A percentile compares a stretch with the other conserved stretches of the same genome.
These are phyloP conservation scores for Huntiella bhutanensis DNA, from an alignment of 2,329 filamentous ascomycete species.

Conservation along the genomic window DNA sequence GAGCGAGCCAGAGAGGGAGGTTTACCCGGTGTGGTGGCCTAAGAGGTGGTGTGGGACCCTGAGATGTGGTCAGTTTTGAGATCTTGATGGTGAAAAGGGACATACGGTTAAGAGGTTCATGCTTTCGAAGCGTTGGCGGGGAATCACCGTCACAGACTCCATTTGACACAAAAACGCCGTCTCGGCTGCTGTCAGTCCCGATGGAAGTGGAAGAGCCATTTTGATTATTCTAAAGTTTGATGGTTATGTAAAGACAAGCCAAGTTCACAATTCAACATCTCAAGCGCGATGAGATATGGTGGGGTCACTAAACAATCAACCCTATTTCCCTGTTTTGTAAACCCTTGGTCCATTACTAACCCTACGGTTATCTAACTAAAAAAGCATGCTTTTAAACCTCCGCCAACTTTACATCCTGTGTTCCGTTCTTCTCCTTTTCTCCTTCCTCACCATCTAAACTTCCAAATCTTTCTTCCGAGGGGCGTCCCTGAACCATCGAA, in stretches of 20 bases:
- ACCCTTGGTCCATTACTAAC: background rate
- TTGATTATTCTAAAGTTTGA: background rate
- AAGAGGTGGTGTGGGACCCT: conserved; percentile 64
- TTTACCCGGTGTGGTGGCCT: conserved; percentile 63
- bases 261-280: too few species aligned
- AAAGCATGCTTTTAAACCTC: background rate
- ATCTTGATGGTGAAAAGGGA: conserved; percentile 16
- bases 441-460: conserved; percentile 22
- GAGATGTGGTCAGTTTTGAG: conserved; percentile 12
- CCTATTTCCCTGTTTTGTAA: background rate
- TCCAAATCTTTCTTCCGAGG: conserved; percentile 15
- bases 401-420: conserved; percentile 9
- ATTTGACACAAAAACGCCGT: conserved; percentile 93
- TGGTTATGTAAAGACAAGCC: too few species aligned
- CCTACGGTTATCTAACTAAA: background rate
- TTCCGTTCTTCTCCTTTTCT: conserved; percentile 9
- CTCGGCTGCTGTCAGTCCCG: conserved; percentile 60
- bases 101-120: conserved; percentile 72
- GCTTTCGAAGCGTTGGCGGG: conserved; percentile 72
- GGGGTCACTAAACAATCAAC: background rate
- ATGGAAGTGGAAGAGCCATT: conserved; percentile 31
- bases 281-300: too few species aligned
- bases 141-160: conserved; percentile 85
- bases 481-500: conserved; percentile 23
- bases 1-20: conserved; percentile 81